Percentiles rank a stretch among this genome's conserved stretches.
These are phyloP conservation scores for Pyrenopolyporus hunteri DNA, from an alignment of 495 filamentous ascomycete species.

Conservation along the genomic window DNA sequence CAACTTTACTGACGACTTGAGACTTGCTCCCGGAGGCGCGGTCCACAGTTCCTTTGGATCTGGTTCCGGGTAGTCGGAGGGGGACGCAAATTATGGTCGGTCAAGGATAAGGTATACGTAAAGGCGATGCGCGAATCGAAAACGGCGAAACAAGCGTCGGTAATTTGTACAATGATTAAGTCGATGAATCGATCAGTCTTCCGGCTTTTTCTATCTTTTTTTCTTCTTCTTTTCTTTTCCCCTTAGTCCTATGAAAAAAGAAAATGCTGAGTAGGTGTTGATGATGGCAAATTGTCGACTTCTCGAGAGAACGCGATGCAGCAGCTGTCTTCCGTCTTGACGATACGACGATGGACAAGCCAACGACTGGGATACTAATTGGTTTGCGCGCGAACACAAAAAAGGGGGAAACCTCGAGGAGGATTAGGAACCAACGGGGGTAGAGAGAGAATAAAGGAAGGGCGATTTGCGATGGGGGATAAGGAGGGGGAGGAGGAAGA, in stretches of 20 bases:
- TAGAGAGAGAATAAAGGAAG: constrained; percentile 51
- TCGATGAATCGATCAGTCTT: constrained; percentile 26
- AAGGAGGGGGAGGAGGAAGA: constrained; percentile 41
- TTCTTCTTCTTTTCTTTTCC: constrained; percentile 21
- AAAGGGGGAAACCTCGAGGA: constrained; percentile 45
- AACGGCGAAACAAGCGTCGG: constrained; percentile 29
- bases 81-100: constrained; percentile 36
- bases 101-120: constrained; percentile 32
- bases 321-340: constrained; percentile 17
- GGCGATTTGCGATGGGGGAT: constrained; percentile 46
- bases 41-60: constrained; percentile 19
- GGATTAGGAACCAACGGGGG: constrained; percentile 49
- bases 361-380: constrained; percentile 42
- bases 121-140: constrained; percentile 36
- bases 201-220: constrained; percentile 23
- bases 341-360: constrained; percentile 42
- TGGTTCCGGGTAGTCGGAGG: constrained; percentile 25
- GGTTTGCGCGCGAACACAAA: constrained; percentile 43
- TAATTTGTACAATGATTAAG: constrained; percentile 38
- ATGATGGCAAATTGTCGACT: constrained; percentile 37
- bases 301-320: constrained; percentile 37
- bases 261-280: constrained; percentile 23
- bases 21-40: constrained; percentile 15
- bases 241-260: constrained; percentile 24
- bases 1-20: neutral